Percentiles rank a stretch among this genome's conserved stretches.
These are phyloP conservation scores for Torrubiella hemipterigena DNA, from an alignment of 2,329 filamentous ascomycete species.

Conservation along the genomic window DNA sequence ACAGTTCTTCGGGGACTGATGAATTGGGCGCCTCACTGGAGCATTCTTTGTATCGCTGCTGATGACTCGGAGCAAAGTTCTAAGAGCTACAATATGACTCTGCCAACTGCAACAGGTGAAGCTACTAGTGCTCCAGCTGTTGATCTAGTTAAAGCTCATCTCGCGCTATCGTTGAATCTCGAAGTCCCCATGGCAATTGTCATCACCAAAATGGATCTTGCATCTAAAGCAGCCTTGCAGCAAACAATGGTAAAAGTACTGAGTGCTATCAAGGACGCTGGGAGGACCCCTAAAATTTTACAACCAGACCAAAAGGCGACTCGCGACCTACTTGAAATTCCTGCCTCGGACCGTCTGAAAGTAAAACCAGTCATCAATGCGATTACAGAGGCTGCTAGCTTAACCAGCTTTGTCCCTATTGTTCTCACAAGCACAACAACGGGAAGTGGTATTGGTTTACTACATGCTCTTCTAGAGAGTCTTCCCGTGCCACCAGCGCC, in stretches of 20 bases:
- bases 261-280: conserved; percentile 63
- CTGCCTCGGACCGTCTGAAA: conserved; percentile 42
- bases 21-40: conserved; percentile 94
- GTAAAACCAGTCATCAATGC: conserved; percentile 42
- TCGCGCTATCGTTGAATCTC: conserved; percentile 75
- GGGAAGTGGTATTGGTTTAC: conserved; percentile 65
- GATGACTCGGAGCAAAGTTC: conserved; percentile 47
- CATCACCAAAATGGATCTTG: conserved; percentile 84
- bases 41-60: conserved; percentile 74
- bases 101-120: background rate
- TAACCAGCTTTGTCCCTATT: conserved; percentile 59
- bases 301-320: conserved; percentile 36
- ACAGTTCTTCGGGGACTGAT: conserved; percentile 84
- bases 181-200: conserved; percentile 67
- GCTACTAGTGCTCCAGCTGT: conserved; percentile 20
- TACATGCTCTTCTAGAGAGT: conserved; percentile 70
- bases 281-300: conserved; percentile 65
- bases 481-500: conserved; percentile 56
- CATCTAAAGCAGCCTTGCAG: conserved; percentile 59
- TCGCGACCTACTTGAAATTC: conserved; percentile 44
- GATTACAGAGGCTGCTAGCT: conserved; percentile 29
- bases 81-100: conserved; percentile 5
- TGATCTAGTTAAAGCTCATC: conserved; percentile 66
- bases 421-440: conserved; percentile 78
- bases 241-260: conserved; percentile 62